A percentile compares a stretch with the other conserved stretches of the same genome.
phyloP scores from a whole-genome alignment of 805 yeast species.

The Cyberlindnera nakhonratchasimensis region DNA sequence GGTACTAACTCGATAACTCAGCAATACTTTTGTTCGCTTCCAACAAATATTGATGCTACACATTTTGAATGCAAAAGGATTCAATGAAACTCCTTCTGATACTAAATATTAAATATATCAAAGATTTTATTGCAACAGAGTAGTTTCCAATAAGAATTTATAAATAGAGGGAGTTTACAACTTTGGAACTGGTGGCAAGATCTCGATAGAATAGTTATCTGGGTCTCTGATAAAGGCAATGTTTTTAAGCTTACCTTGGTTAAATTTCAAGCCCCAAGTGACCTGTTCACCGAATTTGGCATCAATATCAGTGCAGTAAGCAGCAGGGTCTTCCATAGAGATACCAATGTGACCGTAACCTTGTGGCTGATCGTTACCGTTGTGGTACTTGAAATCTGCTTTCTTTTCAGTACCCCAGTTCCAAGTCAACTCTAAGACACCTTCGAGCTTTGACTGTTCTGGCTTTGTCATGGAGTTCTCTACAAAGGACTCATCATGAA shows the following conservation, averaged over 20 bases:
- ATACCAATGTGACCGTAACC: constrained; percentile 90
- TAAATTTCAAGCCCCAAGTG: constrained; percentile 56
- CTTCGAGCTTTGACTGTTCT: constrained; percentile 48
- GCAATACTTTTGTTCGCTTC: constrained; percentile 48
- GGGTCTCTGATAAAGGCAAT: constrained; percentile 83
- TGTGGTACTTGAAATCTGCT: constrained; percentile 69
- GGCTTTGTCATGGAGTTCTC: constrained; percentile 34
- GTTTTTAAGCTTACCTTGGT: constrained; percentile 51
- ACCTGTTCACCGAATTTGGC: constrained; percentile 45
- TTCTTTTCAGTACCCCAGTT: constrained; percentile 95
- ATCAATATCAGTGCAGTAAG: constrained; percentile 49
- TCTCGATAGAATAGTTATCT: constrained; percentile 83
- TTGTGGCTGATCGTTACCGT: constrained; percentile 72
- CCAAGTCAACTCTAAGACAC: constrained; percentile 85
- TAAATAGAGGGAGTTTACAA: constrained; percentile 1
- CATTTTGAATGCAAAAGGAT: constrained; percentile 50
- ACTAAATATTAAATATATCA: not conserved
- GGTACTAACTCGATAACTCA: constrained; percentile 8
- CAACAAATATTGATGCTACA: constrained; percentile 45
- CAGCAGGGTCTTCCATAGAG: constrained; percentile 58
- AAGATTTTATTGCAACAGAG: too few relatives aligned
- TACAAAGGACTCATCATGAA: constrained; percentile 42
- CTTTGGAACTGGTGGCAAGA: constrained; percentile 43
- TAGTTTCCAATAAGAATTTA: too few relatives aligned
- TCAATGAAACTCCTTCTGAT: constrained; percentile 7